Evolutionary conservation across 768 basidiomycete species (phyloP).

Genomic region (Russula sp.): DNA sequence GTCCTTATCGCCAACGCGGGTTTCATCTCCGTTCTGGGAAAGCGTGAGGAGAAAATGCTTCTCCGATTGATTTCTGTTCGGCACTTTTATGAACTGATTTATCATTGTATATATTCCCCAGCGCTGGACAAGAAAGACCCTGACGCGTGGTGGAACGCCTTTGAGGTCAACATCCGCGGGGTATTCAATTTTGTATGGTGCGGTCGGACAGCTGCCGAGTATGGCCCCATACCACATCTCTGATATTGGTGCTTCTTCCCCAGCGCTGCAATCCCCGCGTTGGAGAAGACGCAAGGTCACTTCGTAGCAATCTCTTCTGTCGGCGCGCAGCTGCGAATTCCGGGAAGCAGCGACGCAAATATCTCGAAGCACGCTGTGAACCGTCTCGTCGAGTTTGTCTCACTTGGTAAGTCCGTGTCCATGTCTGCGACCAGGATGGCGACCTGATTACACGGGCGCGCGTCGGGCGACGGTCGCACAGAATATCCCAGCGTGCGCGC

Average conservation of each 20-base stretch:
- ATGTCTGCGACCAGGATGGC: background rate
- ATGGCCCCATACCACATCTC: background rate
- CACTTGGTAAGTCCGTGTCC: background rate
- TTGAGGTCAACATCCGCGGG: slow-evolving; percentile 14
- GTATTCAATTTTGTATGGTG: slow-evolving; percentile 11
- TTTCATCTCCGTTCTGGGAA: background rate
- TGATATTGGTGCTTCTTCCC: background rate
- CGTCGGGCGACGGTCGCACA: background rate
- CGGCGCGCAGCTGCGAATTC: background rate
- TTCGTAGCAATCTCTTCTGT: background rate
- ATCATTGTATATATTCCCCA: background rate
- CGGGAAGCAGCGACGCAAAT: slow-evolving; percentile 5
- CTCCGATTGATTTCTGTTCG: too few relatives aligned
- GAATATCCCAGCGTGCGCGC: slow-evolving; percentile 6
- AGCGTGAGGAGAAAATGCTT: background rate
- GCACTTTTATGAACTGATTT: too few relatives aligned
- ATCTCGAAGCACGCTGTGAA: slow-evolving; percentile 5
- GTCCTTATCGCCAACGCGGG: slow-evolving; percentile 11
- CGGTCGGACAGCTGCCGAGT: background rate
- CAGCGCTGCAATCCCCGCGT: background rate
- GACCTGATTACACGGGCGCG: background rate
- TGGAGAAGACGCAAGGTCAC: background rate
- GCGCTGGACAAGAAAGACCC: slow-evolving; percentile 10
- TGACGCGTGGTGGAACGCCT: slow-evolving; percentile 12
- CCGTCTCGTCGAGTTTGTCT: slow-evolving; percentile 13